Evolutionary conservation across 1,139 yeast species (phyloP), one percentile per base, ranked within the genome.

Genomic region (Blastobotrys aristatus): DNA sequence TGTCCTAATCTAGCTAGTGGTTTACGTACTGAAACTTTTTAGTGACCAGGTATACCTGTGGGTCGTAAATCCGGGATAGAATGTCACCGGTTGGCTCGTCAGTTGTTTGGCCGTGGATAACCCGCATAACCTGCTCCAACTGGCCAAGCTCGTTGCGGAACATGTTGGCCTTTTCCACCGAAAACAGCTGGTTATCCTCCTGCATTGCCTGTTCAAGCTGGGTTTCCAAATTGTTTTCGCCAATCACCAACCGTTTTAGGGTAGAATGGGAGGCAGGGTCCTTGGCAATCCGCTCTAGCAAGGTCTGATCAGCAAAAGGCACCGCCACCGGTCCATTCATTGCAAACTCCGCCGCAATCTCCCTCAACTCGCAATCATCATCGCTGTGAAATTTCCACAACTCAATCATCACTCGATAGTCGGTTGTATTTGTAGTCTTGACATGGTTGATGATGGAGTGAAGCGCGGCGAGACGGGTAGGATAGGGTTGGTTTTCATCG

Each of bases 141-240:
- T 46, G 44, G 18, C 44, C 24, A 21, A 57, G 48, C 29, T 60
- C 67, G 52, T 72, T 71, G 51, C 73, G 63, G 59, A 73, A 79
- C 24, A 77, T 69, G 52, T 79, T 79, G 46, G 72, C 73, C 57
- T 72, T 76, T 56, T 79, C 85, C 2, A 67, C 58, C 8, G 75
- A 72, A 57, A 79, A 79, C 38, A 79, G 58, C 2, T 67, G 64
- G 13, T 64, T 59, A 34, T 60, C 61, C 2, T 47, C 57, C 7
- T 46, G 43, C 13, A 50, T 32, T 0, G 60, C 52, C 1, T 49
- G 33, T 24, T 57, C 50, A 10, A 60, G 36, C 43, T 58, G 57
- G n/a, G 47, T 35, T 10, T 18, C 32, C 14, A 31, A 52, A 37
- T 26, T 17, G 13, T 13, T 47, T 29, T 20, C 27, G 22, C 45